Percentiles rank a stretch among this genome's conserved stretches.
Conservation (phyloP, 257 asterid species). For the Marsdenia floribunda region DNA sequence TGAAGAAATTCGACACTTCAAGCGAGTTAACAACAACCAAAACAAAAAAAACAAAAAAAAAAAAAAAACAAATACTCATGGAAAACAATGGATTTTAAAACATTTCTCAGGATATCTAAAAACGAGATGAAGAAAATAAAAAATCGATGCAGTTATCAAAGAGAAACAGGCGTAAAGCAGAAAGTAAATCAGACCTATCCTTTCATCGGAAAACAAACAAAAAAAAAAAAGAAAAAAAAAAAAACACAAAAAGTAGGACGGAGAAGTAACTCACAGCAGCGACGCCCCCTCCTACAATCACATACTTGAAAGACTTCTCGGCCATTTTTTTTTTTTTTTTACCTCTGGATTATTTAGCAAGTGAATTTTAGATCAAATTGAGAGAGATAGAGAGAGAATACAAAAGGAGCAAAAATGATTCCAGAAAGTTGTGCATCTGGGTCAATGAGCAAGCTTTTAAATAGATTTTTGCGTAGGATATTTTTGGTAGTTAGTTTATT, state of each 20-base stretch:
- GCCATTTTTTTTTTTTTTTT: conserved; percentile 53
- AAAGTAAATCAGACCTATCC: neutral
- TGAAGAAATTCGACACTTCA: neutral
- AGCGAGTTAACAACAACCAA: neutral
- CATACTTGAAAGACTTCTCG: conserved; percentile 74
- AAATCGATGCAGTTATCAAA: neutral
- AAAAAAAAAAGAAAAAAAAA: neutral
- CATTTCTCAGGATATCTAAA: neutral
- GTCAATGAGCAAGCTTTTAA: neutral
- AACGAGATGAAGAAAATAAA: neutral
- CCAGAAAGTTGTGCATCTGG: neutral
- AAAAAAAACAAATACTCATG: neutral
- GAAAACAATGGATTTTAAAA: neutral
- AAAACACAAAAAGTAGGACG: neutral
- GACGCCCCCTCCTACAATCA: conserved; percentile 92
- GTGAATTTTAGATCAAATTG: neutral
- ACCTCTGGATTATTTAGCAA: neutral
- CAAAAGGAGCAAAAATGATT: neutral
- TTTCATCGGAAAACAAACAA: too few relatives aligned
- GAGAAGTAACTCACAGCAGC: conserved; percentile 60
- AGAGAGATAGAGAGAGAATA: too few relatives aligned
- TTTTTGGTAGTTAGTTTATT: neutral
- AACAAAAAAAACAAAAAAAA: neutral
- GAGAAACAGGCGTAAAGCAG: neutral
- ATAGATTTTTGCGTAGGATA: neutral